These are phyloP conservation scores for Luffa acutangula DNA, from an alignment of 306 rosid species.

Conservation along the genomic window DNA sequence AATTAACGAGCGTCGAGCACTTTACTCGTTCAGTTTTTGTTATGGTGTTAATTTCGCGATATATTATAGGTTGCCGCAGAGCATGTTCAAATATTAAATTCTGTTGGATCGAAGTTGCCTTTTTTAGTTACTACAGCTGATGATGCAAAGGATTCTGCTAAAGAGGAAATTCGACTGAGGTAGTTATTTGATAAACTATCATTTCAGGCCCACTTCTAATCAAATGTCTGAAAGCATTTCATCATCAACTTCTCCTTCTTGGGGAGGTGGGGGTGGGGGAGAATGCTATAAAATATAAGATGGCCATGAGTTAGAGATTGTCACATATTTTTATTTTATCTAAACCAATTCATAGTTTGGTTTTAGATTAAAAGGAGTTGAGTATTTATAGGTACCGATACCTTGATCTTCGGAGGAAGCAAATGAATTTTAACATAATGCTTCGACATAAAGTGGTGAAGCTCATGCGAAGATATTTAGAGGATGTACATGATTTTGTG, in stretches of 20 bases:
- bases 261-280: background rate
- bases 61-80: slow-evolving; percentile 62
- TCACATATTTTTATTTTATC: background rate
- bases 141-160: slow-evolving; percentile 68
- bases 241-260: background rate
- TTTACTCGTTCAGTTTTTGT: slow-evolving; percentile 4
- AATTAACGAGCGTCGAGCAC: background rate
- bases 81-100: slow-evolving; percentile 62
- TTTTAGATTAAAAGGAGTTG: slow-evolving; percentile 12
- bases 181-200: slow-evolving; percentile 11
- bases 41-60: slow-evolving; percentile 1
- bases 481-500: slow-evolving; percentile 75
- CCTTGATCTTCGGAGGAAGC: slow-evolving; percentile 80
- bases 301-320: background rate
- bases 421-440: slow-evolving; percentile 74
- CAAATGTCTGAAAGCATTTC: background rate
- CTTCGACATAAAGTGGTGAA: slow-evolving; percentile 83
- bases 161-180: slow-evolving; percentile 95
- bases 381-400: slow-evolving; percentile 59
- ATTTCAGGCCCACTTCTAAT: background rate
- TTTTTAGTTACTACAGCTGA: slow-evolving; percentile 73
- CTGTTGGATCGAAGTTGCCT: slow-evolving; percentile 69
- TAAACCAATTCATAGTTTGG: background rate
- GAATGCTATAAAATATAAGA: background rate
- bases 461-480: slow-evolving; percentile 75